phyloP scores from a whole-genome alignment of 2,329 filamentous ascomycete species.

The Emergomyces africanus region DNA sequence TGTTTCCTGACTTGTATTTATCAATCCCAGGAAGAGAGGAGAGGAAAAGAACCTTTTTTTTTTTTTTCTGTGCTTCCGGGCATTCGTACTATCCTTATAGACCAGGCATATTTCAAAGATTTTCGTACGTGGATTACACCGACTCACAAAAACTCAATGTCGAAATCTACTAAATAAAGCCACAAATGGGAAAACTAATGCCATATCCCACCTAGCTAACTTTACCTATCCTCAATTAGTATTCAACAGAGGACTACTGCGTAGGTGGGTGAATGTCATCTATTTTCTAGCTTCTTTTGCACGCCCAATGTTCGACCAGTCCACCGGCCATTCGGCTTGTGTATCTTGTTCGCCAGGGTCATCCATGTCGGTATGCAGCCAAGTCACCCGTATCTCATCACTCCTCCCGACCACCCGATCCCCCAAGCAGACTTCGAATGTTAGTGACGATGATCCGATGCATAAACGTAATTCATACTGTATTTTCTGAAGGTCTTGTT shows the following conservation, averaged over 20 bases:
- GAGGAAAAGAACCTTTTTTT: too few relatives aligned
- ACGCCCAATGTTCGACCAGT: background rate
- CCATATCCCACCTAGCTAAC: background rate
- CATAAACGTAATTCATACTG: constrained; percentile 1
- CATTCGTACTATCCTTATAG: too few relatives aligned
- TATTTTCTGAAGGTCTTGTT: background rate
- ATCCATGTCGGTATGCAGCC: background rate
- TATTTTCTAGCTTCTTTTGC: background rate
- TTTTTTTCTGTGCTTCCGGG: too few relatives aligned
- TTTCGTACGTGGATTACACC: too few relatives aligned
- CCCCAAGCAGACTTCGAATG: background rate
- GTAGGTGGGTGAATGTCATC: too few relatives aligned
- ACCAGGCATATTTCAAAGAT: too few relatives aligned
- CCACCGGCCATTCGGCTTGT: background rate
- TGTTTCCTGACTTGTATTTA: background rate
- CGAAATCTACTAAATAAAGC: too few relatives aligned
- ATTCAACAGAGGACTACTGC: background rate
- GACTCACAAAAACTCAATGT: too few relatives aligned
- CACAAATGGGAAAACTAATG: too few relatives aligned
- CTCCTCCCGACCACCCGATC: background rate
- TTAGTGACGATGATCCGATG: background rate
- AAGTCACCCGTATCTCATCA: background rate
- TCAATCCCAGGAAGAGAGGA: background rate
- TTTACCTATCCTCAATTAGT: background rate
- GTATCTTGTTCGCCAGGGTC: background rate